Evolutionary conservation across 345 rosid genomes (phyloP).

Genomic region (Orychophragmus violaceus): DNA sequence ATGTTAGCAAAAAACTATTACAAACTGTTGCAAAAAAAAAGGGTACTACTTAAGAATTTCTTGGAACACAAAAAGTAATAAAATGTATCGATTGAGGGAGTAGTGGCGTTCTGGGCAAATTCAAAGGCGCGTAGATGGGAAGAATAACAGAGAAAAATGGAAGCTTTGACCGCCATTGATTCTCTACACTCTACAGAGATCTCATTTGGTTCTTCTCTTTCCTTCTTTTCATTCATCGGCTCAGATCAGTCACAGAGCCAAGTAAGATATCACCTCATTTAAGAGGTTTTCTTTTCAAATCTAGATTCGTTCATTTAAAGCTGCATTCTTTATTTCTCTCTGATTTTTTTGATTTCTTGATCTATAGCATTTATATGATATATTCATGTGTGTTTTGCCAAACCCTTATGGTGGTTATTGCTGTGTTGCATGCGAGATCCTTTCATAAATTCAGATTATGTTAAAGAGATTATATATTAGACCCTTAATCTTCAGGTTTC

Average conservation of each 20-base stretch:
- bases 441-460: not conserved
- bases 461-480: not conserved
- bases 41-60: no score
- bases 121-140: slow-evolving; percentile 37
- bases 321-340: not conserved
- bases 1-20: no score
- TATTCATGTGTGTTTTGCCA: not conserved
- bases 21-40: no score
- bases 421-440: slow-evolving; percentile 13
- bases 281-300: slow-evolving; percentile 17
- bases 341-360: not conserved
- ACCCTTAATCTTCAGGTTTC: not conserved
- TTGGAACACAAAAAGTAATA: no score
- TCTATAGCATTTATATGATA: not conserved
- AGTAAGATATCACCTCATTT: slow-evolving; percentile 33
- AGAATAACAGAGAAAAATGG: slow-evolving; percentile 48
- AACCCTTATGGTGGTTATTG: slow-evolving; percentile 1
- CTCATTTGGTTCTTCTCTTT: slow-evolving; percentile 9
- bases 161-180: no score
- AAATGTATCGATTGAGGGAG: no score
- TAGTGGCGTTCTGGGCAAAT: no score
- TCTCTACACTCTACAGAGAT: slow-evolving; percentile 28
- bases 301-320: slow-evolving; percentile 6
- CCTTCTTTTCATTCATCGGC: slow-evolving; percentile 18
- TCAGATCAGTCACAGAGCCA: slow-evolving; percentile 45